phyloP scores from a whole-genome alignment of 352 stramenopile species.

The Phytophthora gonapodyides region DNA sequence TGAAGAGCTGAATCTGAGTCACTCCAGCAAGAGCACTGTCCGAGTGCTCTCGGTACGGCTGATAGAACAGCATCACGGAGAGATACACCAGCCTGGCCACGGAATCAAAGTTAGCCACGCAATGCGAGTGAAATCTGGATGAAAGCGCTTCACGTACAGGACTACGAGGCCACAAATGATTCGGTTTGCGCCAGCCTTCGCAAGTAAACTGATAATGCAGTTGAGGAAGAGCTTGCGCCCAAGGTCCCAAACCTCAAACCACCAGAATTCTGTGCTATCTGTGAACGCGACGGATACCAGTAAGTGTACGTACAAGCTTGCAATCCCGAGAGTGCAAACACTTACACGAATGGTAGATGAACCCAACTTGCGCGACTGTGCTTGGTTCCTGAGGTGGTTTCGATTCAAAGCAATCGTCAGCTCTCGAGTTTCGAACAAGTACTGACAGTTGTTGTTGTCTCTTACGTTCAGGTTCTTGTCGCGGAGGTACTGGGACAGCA shows the following conservation, averaged over 20 bases:
- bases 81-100: slow-evolving; percentile 67
- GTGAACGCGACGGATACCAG: not conserved
- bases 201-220: slow-evolving; percentile 64
- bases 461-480: slow-evolving; percentile 58
- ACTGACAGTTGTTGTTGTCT: no score
- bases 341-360: slow-evolving; percentile 82
- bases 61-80: slow-evolving; percentile 71
- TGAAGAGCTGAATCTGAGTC: slow-evolving; percentile 78
- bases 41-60: slow-evolving; percentile 65
- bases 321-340: not conserved
- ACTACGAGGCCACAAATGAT: slow-evolving; percentile 74
- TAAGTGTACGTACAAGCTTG: not conserved
- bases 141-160: slow-evolving; percentile 44
- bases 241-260: slow-evolving; percentile 83
- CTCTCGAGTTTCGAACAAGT: not conserved
- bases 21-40: slow-evolving; percentile 68
- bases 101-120: not conserved
- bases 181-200: slow-evolving; percentile 64
- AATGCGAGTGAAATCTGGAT: not conserved
- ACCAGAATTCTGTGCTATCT: slow-evolving; percentile 74
- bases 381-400: slow-evolving; percentile 53
- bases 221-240: slow-evolving; percentile 73
- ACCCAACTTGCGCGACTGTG: slow-evolving; percentile 73
- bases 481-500: slow-evolving; percentile 59
- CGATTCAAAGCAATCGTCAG: not conserved